phyloP scores from a whole-genome alignment of 2,329 filamentous ascomycete genomes.

The Salinomyces thailandicus region DNA sequence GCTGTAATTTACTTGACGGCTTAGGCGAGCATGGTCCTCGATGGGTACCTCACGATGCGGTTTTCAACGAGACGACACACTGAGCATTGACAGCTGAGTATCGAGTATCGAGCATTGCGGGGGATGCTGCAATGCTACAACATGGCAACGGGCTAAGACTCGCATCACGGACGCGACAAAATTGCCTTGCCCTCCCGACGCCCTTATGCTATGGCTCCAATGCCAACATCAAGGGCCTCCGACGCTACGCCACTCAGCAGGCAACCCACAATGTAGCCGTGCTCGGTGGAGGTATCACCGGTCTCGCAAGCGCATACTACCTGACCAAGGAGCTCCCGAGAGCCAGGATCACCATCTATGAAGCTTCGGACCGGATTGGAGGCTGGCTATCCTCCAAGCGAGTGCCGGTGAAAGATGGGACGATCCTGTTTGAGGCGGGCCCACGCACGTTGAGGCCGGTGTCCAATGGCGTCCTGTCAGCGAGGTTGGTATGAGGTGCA shows the following conservation, averaged over 20 bases:
- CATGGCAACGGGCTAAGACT: constrained; percentile 11
- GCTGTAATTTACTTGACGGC: too few relatives aligned
- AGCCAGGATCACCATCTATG: constrained; percentile 70
- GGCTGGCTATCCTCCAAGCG: constrained; percentile 71
- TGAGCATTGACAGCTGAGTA: too few relatives aligned
- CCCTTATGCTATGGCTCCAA: not conserved
- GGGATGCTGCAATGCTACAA: constrained; percentile 22
- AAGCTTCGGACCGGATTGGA: constrained; percentile 58
- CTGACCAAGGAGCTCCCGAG: constrained; percentile 57
- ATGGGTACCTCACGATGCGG: too few relatives aligned
- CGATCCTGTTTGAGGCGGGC: constrained; percentile 71
- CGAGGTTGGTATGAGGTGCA: constrained; percentile 53
- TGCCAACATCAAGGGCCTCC: constrained; percentile 1
- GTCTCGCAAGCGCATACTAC: constrained; percentile 68
- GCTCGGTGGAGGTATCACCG: constrained; percentile 73
- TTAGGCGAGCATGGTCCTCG: too few relatives aligned
- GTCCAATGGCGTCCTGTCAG: constrained; percentile 53
- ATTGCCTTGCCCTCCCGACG: constrained; percentile 1
- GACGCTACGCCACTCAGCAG: constrained; percentile 7
- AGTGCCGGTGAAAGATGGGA: constrained; percentile 49
- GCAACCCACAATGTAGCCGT: constrained; percentile 46
- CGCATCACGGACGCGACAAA: constrained; percentile 3
- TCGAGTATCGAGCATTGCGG: not conserved
- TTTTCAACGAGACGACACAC: too few relatives aligned
- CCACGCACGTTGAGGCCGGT: constrained; percentile 62